Base-by-base conservation (phyloP, 352 stramenopile genomes). In the Phytophthora sp. region DNA sequence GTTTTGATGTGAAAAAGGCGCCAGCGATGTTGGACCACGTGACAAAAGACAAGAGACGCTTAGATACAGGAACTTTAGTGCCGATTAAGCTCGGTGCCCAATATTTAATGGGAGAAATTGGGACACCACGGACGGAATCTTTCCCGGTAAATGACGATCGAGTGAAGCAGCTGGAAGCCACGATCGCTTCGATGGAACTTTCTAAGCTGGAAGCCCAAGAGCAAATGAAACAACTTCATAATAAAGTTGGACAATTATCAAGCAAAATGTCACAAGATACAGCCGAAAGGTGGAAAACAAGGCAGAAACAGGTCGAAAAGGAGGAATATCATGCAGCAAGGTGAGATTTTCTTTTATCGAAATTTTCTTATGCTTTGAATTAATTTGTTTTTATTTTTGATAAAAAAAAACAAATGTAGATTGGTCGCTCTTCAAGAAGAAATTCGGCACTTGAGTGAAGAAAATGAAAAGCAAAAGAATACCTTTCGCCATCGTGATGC, bases 1-100 rank as follows among this genome's bases (percentile, higher is more conserved):
- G 71, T 4, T 94, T 94, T 63, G 78, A 94, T 42, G 73, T 74
- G 0, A 84, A 87, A 41, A 71, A 84, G 61, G 45, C 73, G 51
- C 57, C 52, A 41, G 44, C 53, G 12, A 23, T 56, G 2, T 24
- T 39, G 0, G 54, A 42, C 0, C 35, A 55, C 2, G 16, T 30
- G 4, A n/a, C 20, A 16, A 29, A 2, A 5, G 12, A 30, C 27
- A 56, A 38, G 13, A 47, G 2, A n/a, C 39, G 7, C 13, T 39
- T 53, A 7, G 30, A 24, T 27, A 56, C 67, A 8, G 62, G 56
- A 46, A 64, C 57, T 4, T 36, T 35, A 7, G 54, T 69, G 33
- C 63, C 56, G 13, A 73, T 76, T 16, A 58, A 69, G 26, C 27
- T 66, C 33, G 68, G 63, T 27, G 68, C 63, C 6, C 30, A 69